Evolutionary conservation across 352 stramenopile genomes (phyloP), one percentile per base, ranked within the genome.

Genomic region (Phytophthora pistaciae): DNA sequence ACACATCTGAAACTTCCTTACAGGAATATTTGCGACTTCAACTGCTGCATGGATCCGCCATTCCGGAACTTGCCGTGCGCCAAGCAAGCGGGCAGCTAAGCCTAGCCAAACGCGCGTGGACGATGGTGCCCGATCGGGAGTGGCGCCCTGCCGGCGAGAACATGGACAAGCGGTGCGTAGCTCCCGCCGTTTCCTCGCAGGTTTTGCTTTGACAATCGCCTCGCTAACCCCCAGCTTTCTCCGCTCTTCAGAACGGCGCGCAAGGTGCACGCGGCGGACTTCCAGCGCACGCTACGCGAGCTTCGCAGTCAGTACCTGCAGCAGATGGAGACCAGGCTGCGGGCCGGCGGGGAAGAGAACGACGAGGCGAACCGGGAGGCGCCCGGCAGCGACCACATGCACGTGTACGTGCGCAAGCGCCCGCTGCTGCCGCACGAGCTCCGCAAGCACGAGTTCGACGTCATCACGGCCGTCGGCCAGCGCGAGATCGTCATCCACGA

Each of bases 381-480:
- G 20, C 66, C 56, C 18, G 67, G 75, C 27, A 91, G 80, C 64
- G 78, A 87, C 57, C 76, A 95, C 31, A 94, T 91, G 64, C 77
- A 90, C 59, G 89, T 98, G 58, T 94, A 85, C 61, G 81, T 98
- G 60, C 89, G 93, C 54, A 97, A 97, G 69, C 88, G 92, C 48
- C 93, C 93, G 29, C 77, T 98, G 62, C 86, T 97, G 61, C 68
- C 84, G 18, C 92, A 97, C 72, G 93, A 98, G 72, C 54, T 88
- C 36, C 78, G 79, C 54, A 91, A 93, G 70, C 86, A 91, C 66
- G 93, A 97, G 69, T 98, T 94, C 59, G 90, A 97, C 68, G 84
- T 97, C 55, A 92, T 97, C 63, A 88, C 83, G 44, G 90, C 88
- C 20, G 77, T 86, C 33, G 84, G 77, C 0, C 53, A 71, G 57